These are phyloP conservation scores for Nigrograna mackinnonii DNA, from an alignment of 2,329 filamentous ascomycete genomes.

Conservation along the genomic window DNA sequence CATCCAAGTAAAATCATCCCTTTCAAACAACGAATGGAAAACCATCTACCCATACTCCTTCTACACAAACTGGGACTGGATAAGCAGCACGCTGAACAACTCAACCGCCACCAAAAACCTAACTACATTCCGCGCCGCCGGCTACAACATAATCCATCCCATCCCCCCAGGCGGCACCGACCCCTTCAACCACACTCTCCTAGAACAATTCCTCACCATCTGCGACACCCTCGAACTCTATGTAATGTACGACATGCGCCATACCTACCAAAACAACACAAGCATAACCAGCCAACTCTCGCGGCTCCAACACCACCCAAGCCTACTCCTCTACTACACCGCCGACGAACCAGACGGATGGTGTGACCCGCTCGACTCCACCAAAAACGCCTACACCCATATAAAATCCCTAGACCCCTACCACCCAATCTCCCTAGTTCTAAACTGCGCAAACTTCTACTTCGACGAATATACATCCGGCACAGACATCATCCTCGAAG, in stretches of 20 bases:
- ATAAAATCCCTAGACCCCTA: conserved; percentile 61
- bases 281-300: conserved; percentile 43
- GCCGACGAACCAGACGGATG: conserved; percentile 61
- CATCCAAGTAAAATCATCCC: conserved; percentile 44
- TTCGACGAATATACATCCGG: conserved; percentile 58
- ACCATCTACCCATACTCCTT: conserved; percentile 52
- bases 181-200: conserved; percentile 44
- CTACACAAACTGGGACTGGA: conserved; percentile 47
- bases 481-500: conserved; percentile 63
- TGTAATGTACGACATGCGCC: conserved; percentile 53
- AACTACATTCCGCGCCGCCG: conserved; percentile 43
- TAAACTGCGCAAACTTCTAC: conserved; percentile 67
- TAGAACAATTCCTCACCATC: conserved; percentile 45
- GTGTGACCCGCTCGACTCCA: conserved; percentile 57
- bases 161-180: conserved; percentile 44
- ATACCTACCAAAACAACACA: conserved; percentile 44
- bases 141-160: conserved; percentile 54
- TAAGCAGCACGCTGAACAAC: conserved; percentile 25
- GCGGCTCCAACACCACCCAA: conserved; percentile 34
- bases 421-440: conserved; percentile 61
- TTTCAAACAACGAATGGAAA: conserved; percentile 34
- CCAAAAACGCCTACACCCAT: conserved; percentile 46
- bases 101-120: conserved; percentile 36
- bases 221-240: conserved; percentile 50
- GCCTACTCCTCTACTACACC: conserved; percentile 53